phyloP scores from a whole-genome alignment of 2,329 filamentous ascomycete genomes.

The Stagonosporopsis tanaceti region DNA sequence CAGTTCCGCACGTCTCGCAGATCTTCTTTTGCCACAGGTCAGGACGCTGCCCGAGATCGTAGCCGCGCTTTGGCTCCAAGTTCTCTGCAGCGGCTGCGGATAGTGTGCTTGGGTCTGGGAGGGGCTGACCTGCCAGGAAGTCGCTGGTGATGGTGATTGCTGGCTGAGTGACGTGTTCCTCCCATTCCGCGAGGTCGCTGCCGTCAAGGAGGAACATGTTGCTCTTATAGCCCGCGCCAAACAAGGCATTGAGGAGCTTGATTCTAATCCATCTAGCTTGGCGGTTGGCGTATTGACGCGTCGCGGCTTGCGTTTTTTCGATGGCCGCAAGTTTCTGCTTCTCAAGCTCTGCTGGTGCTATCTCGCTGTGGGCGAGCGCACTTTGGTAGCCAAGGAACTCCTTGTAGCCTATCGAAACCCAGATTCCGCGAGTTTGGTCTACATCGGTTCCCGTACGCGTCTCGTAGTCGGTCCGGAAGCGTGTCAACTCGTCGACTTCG shows the following conservation, averaged over 20 bases:
- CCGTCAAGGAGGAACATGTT: constrained; percentile 83
- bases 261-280: constrained; percentile 88
- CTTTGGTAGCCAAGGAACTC: constrained; percentile 79
- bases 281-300: constrained; percentile 84
- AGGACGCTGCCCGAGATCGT: constrained; percentile 53
- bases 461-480: constrained; percentile 56
- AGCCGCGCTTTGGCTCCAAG: constrained; percentile 63
- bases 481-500: constrained; percentile 65
- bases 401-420: constrained; percentile 96
- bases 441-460: constrained; percentile 60
- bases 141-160: constrained; percentile 67
- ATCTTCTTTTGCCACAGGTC: constrained; percentile 61
- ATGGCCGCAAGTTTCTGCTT: constrained; percentile 67
- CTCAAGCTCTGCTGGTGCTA: constrained; percentile 56
- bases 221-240: constrained; percentile 60
- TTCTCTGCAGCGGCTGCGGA: constrained; percentile 65
- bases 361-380: constrained; percentile 37
- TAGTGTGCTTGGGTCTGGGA: constrained; percentile 64
- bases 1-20: constrained; percentile 75
- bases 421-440: constrained; percentile 84
- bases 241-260: constrained; percentile 77
- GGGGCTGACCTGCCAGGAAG: constrained; percentile 65
- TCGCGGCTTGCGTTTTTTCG: constrained; percentile 81
- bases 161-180: constrained; percentile 68
- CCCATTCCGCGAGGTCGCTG: constrained; percentile 71